Evolutionary conservation across 2,329 filamentous ascomycete species (phyloP), one percentile per base, ranked within the genome.

Genomic region (Penicillium polonicum): DNA sequence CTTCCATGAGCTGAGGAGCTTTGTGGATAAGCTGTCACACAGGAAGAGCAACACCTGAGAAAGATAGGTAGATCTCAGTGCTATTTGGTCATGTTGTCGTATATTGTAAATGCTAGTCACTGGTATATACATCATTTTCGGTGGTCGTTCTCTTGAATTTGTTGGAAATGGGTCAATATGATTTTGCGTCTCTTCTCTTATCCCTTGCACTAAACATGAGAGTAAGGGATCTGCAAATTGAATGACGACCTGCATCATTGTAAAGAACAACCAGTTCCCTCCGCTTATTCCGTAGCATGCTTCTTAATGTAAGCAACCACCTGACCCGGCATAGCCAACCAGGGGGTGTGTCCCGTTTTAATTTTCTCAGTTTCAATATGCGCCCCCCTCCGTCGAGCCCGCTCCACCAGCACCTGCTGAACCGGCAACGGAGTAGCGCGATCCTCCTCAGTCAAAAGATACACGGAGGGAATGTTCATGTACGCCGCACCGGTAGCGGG

Each of bases 391-490:
- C 39, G 46, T 23, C 65, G 60, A 3, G 69, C 70, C 9, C 62
- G 65, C n/a, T 72, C 70, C 2, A 73, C 65, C 64, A 74, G 66
- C 21, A 66, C 44, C 48, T 71, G 64, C 65, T 74, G 72, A 23
- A 70, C 66, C 42, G 61, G 60, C 19, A 71, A 39, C 0, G 70
- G 71, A 25, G 69, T 67, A 2, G 71, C 70, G 2, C 64, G 63
- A 42, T 74, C 71, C 1, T 72, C 52, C 33, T 72, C 69, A 13
- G 70, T 71, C 7, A 70, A 50, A 2, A 74, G 52, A 58, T 73
- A 74, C 0, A 60, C 49, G 10, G 60, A 52, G 0, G 69, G 67
- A 17, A 72, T 67, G 8, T 52, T 55, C 36, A 65, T 39, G 50
- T 71, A 74, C 2, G 69, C 69, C 0, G 64, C 60, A 41, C 62